phyloP scores from a whole-genome alignment of 1,284 basidiomycete species.

The Chiua sp. region DNA sequence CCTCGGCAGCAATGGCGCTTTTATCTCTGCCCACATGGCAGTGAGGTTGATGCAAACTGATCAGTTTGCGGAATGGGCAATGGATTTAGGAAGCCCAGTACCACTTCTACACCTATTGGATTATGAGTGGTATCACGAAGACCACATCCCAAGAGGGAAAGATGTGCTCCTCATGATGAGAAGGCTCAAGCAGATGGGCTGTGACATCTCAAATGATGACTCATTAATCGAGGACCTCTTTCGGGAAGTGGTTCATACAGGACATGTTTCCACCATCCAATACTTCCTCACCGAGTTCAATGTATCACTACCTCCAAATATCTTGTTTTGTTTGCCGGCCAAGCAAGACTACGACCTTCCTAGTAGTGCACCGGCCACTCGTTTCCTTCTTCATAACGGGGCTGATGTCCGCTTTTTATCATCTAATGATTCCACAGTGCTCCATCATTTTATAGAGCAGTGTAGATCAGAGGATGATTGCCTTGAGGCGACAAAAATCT shows the following conservation, averaged over 20 bases:
- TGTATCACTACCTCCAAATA: conserved; percentile 3
- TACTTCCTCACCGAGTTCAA: too few species aligned
- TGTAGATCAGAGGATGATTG: too few species aligned
- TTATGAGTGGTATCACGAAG: too few species aligned
- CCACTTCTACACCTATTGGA: too few species aligned
- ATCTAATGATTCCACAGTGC: background rate
- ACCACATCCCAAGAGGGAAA: too few species aligned
- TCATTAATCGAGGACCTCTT: background rate
- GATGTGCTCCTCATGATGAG: too few species aligned
- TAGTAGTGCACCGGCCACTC: background rate
- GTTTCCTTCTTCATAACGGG: background rate
- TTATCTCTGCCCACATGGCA: fast-evolving
- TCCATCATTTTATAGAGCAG: too few species aligned
- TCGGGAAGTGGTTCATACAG: background rate
- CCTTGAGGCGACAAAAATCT: background rate
- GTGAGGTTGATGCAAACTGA: conserved; percentile 13
- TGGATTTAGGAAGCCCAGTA: background rate
- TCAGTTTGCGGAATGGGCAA: conserved; percentile 15
- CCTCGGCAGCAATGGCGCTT: fast-evolving
- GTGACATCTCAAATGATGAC: background rate
- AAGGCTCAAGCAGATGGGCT: too few species aligned
- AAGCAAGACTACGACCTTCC: background rate
- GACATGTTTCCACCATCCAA: conserved; percentile 1
- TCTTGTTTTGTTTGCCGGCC: background rate
- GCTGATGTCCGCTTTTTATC: too few species aligned